phyloP scores from a whole-genome alignment of 2,329 filamentous ascomycete genomes.

The Harringtonia lauricola region DNA sequence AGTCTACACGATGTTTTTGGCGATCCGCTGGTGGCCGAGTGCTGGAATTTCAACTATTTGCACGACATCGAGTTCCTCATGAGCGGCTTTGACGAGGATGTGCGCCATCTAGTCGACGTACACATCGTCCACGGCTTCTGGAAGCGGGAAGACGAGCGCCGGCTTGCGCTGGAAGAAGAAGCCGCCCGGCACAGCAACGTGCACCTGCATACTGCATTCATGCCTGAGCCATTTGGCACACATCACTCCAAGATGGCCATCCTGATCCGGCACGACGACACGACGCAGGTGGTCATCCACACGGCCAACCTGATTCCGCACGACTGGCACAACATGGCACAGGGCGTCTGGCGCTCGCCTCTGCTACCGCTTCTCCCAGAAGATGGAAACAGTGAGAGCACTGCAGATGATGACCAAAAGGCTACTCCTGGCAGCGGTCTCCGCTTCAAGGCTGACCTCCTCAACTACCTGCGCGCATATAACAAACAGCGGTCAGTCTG shows the following conservation, averaged over 20 bases:
- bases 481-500: constrained; percentile 44
- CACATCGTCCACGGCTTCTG: constrained; percentile 52
- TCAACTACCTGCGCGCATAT: constrained; percentile 64
- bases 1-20: constrained; percentile 57
- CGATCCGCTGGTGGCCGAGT: constrained; percentile 61
- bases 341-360: constrained; percentile 72
- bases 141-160: constrained; percentile 54
- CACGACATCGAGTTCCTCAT: constrained; percentile 49
- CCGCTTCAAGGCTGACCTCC: constrained; percentile 65
- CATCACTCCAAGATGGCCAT: constrained; percentile 84
- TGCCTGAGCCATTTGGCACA: constrained; percentile 78
- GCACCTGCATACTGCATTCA: constrained; percentile 59
- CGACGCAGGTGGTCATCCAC: constrained; percentile 70
- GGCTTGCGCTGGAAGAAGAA: constrained; percentile 47
- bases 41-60: constrained; percentile 61
- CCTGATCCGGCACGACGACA: constrained; percentile 66
- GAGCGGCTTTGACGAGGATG: constrained; percentile 40
- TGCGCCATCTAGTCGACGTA: constrained; percentile 34
- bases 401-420: background rate
- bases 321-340: constrained; percentile 83
- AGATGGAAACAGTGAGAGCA: constrained; percentile 15
- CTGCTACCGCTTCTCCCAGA: constrained; percentile 40
- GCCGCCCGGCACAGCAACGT: constrained; percentile 56
- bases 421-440: constrained; percentile 42
- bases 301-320: constrained; percentile 85